phyloP scores from a whole-genome alignment of 2,329 filamentous ascomycete genomes.

The Beauveria asiatica region DNA sequence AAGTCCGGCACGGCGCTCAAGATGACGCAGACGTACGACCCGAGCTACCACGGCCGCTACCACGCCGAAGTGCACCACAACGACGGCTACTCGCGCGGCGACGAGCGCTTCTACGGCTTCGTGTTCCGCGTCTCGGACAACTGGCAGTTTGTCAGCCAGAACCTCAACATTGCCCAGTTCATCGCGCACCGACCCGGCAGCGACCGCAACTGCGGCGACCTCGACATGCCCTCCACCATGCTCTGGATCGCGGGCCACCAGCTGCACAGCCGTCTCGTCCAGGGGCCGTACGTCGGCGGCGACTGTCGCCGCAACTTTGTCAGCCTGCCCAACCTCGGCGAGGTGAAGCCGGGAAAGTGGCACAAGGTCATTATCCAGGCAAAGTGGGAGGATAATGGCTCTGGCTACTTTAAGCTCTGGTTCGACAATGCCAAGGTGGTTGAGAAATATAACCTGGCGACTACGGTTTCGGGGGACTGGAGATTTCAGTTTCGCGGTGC shows the following conservation, averaged over 20 bases:
- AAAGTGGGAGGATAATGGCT: conserved; percentile 34
- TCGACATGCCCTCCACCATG: conserved; percentile 41
- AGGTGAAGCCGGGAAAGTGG: conserved; percentile 35
- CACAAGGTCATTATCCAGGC: conserved; percentile 38
- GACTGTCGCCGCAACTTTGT: conserved; percentile 18
- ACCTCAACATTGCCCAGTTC: conserved; percentile 42
- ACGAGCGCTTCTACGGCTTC: conserved; percentile 42
- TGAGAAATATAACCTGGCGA: conserved; percentile 31
- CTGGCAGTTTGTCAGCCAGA: conserved; percentile 38
- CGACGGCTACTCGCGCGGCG: conserved; percentile 35
- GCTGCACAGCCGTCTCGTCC: conserved; percentile 31
- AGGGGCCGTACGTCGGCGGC: conserved; percentile 19
- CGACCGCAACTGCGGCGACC: conserved; percentile 29
- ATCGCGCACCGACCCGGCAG: conserved; percentile 38
- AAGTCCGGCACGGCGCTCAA: conserved; percentile 32
- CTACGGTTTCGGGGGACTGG: conserved; percentile 35
- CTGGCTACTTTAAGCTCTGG: conserved; percentile 39
- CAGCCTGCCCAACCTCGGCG: conserved; percentile 23
- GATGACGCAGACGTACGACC: conserved; percentile 36
- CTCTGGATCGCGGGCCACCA: conserved; percentile 36
- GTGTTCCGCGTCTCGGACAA: conserved; percentile 36
- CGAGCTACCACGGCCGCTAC: conserved; percentile 34
- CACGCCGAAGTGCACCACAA: conserved; percentile 39
- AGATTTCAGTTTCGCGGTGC: conserved; percentile 33
- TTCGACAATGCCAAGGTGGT: conserved; percentile 36